phyloP scores from a whole-genome alignment of 345 rosid genomes.

The Ceriops decandra region DNA sequence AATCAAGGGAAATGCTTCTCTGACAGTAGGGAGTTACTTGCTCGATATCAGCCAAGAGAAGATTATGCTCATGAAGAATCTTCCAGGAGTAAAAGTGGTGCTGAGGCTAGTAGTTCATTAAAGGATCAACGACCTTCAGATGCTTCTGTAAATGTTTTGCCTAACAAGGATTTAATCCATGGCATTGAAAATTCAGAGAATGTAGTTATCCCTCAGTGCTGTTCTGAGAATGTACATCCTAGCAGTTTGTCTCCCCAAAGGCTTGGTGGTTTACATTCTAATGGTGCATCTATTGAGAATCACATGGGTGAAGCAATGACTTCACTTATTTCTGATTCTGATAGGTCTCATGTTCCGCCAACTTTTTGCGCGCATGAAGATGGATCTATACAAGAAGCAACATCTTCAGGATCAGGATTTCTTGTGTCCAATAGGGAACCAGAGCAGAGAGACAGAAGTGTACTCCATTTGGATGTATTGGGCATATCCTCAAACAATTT shows the following conservation, averaged over 20 bases:
- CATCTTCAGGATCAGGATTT: conserved; percentile 49
- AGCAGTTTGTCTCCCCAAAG: conserved; percentile 30
- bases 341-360: conserved; percentile 28
- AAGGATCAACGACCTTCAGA: conserved; percentile 47
- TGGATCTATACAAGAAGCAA: conserved; percentile 33
- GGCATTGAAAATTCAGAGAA: conserved; percentile 40
- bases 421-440: conserved; percentile 44
- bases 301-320: conserved; percentile 28
- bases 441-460: conserved; percentile 33
- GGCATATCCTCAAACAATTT: conserved; percentile 48
- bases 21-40: conserved; percentile 35
- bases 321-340: conserved; percentile 18
- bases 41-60: conserved; percentile 43
- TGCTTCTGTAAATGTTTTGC: conserved; percentile 35
- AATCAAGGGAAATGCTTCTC: conserved; percentile 31
- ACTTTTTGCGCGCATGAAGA: conserved; percentile 21
- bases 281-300: conserved; percentile 26
- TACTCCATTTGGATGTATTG: conserved; percentile 51
- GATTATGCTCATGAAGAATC: conserved; percentile 32
- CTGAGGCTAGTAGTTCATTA: conserved; percentile 43
- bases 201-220: conserved; percentile 30
- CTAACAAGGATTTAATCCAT: conserved; percentile 50
- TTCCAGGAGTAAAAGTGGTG: conserved; percentile 37
- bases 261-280: conserved; percentile 28
- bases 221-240: conserved; percentile 24